These are phyloP conservation scores for Tinospora cordifolia DNA, from an alignment of 164 flowering plant species.

Conservation along the genomic window DNA sequence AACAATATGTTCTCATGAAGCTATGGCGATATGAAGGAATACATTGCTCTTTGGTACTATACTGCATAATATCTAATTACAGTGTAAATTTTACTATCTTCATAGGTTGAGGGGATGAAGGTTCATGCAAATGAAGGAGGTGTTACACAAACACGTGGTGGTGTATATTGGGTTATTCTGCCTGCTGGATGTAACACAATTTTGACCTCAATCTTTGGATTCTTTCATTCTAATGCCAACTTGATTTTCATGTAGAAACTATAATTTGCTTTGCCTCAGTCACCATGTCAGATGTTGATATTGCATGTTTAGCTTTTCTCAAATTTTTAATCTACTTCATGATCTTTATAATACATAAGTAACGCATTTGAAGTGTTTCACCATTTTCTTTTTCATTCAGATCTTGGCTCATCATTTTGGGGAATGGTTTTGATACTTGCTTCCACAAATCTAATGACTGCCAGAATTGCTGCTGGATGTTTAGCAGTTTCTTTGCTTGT, in stretches of 20 bases:
- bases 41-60: not conserved
- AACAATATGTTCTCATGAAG: not conserved
- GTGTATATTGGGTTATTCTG: constrained; percentile 81
- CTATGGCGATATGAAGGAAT: not conserved
- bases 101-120: constrained; percentile 90
- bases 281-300: not conserved
- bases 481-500: constrained; percentile 13
- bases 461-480: constrained; percentile 93
- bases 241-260: not conserved
- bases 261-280: not conserved
- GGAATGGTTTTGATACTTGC: constrained; percentile 90
- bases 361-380: not conserved
- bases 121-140: constrained; percentile 98
- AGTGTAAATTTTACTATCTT: not conserved
- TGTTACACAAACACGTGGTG: constrained; percentile 84
- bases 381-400: constrained; percentile 32
- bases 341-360: not conserved
- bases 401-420: constrained; percentile 99
- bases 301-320: not conserved
- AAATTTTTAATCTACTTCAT: not conserved
- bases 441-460: constrained; percentile 76
- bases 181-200: constrained; percentile 89
- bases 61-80: not conserved
- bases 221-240: constrained; percentile 1
- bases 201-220: constrained; percentile 7